Evolutionary conservation across 75 land plant genomes (phyloP).

Genomic region (Selaginella tamariscina): DNA sequence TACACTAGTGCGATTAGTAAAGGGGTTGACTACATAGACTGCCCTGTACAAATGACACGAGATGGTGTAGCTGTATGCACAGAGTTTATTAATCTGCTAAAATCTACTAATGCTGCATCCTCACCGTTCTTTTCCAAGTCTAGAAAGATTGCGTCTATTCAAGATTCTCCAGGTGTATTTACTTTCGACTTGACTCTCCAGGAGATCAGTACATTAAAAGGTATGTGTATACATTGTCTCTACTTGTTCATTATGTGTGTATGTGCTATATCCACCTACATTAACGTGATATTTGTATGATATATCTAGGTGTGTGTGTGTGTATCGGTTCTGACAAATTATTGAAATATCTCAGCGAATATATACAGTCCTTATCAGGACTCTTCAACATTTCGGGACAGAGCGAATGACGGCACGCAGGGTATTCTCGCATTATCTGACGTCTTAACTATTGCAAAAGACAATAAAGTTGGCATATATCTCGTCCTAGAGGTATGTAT

Average conservation of each 20-base stretch:
- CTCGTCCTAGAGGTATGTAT: slow-evolving; percentile 66
- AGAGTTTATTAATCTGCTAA: slow-evolving; percentile 35
- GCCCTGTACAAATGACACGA: slow-evolving; percentile 79
- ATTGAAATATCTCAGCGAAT: slow-evolving; percentile 24
- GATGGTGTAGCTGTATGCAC: slow-evolving; percentile 72
- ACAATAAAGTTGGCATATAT: slow-evolving; percentile 43
- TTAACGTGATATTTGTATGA: neutral
- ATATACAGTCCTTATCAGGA: slow-evolving; percentile 28
- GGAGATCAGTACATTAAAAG: slow-evolving; percentile 56
- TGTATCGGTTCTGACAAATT: slow-evolving; percentile 1
- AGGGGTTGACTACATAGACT: slow-evolving; percentile 78
- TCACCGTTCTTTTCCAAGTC: slow-evolving; percentile 30
- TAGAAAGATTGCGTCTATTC: slow-evolving; percentile 34
- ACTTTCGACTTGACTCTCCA: slow-evolving; percentile 77
- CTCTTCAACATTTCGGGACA: slow-evolving; percentile 35
- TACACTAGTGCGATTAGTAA: slow-evolving; percentile 53
- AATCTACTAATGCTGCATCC: slow-evolving; percentile 27
- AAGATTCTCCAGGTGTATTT: slow-evolving; percentile 38
- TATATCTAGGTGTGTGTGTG: neutral
- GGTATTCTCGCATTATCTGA: slow-evolving; percentile 44
- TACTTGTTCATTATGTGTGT: too few relatives aligned
- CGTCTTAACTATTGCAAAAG: slow-evolving; percentile 58
- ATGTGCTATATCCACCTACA: too few relatives aligned
- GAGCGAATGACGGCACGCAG: slow-evolving; percentile 36
- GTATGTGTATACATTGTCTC: slow-evolving; percentile 30